Evolutionary conservation across 495 filamentous ascomycete genomes (phyloP).

Genomic region (Xylaria telfairii): DNA sequence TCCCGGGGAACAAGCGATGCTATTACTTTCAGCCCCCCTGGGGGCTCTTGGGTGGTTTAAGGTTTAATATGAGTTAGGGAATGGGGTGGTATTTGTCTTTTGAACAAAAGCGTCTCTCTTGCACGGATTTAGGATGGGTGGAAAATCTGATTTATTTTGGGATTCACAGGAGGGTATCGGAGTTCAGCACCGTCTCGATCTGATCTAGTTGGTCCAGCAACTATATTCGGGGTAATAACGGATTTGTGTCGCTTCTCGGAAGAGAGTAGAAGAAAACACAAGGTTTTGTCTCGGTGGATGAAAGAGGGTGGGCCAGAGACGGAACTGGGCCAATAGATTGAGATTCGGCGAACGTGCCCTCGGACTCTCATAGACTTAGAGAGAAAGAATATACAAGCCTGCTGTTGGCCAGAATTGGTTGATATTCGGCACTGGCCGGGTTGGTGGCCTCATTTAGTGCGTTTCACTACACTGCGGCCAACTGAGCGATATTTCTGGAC

Average conservation of each 20-base stretch:
- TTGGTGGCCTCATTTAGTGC: neutral
- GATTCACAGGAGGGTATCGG: slow-evolving; percentile 3
- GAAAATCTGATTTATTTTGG: neutral
- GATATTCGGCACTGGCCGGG: neutral
- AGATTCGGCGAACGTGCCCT: slow-evolving; percentile 14
- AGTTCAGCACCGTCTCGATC: slow-evolving; percentile 20
- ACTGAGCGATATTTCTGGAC: neutral
- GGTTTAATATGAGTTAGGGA: slow-evolving; percentile 9
- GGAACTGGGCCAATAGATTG: slow-evolving; percentile 20
- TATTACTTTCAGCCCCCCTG: neutral
- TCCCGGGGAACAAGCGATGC: neutral
- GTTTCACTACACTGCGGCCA: neutral
- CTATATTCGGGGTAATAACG: neutral
- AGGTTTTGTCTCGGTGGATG: neutral
- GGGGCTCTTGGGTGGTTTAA: slow-evolving; percentile 2
- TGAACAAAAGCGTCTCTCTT: slow-evolving; percentile 16
- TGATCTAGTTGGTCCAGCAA: slow-evolving; percentile 4
- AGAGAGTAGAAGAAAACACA: neutral
- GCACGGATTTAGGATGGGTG: neutral
- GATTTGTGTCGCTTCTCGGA: neutral
- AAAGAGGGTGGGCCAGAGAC: neutral
- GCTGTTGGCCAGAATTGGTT: slow-evolving; percentile 2
- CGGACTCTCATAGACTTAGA: slow-evolving; percentile 15
- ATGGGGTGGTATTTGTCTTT: slow-evolving; percentile 11
- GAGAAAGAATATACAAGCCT: slow-evolving; percentile 19